These are phyloP conservation scores for Triticum dicoccoides DNA, from an alignment of 176 grass and related monocot genomes.

Conservation along the genomic window DNA sequence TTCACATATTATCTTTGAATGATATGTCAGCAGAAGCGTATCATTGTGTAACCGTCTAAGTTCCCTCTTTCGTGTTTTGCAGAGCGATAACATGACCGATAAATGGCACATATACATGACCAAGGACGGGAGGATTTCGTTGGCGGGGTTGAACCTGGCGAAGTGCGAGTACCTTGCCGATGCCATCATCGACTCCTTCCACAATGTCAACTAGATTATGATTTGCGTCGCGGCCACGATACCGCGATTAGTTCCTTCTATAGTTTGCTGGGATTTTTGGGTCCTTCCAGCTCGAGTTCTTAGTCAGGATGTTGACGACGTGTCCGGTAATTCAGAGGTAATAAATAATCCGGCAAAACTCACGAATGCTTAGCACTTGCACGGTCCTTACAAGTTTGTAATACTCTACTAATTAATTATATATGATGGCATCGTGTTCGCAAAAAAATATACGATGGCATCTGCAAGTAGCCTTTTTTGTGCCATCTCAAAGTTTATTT, in stretches of 20 bases:
- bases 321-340: background rate
- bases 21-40: background rate
- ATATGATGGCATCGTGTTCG: too few species aligned
- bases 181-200: constrained; percentile 89
- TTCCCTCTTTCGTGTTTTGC: constrained; percentile 7
- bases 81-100: constrained; percentile 89
- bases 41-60: background rate
- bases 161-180: constrained; percentile 93
- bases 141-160: constrained; percentile 72
- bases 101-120: constrained; percentile 99
- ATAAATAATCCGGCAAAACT: constrained; percentile 12
- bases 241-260: background rate
- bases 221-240: background rate
- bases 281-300: constrained; percentile 41
- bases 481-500: too few species aligned
- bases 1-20: background rate
- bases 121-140: constrained; percentile 91
- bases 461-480: too few species aligned
- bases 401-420: background rate
- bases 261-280: constrained; percentile 47
- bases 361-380: background rate
- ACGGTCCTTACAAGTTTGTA: background rate
- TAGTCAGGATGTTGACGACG: background rate
- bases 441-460: too few species aligned
- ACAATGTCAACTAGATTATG: constrained; percentile 64